phyloP scores from a whole-genome alignment of 345 rosid species.

The Dimocarpus longan region DNA sequence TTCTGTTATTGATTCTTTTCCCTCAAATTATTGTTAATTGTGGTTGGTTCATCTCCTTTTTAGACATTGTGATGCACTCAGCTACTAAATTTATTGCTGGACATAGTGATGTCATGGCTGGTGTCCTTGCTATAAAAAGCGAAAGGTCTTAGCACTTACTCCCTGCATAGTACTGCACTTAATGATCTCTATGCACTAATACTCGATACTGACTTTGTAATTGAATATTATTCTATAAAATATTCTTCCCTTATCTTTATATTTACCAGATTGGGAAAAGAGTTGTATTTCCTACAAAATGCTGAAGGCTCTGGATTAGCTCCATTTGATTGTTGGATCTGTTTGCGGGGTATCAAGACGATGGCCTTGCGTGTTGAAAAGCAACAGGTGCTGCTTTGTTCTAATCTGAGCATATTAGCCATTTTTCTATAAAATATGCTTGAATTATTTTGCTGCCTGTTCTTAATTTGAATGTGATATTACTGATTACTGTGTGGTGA shows the following conservation, averaged over 20 bases:
- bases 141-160: slow-evolving; percentile 58
- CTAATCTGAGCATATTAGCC: neutral
- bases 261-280: slow-evolving; percentile 68
- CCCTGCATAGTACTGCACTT: neutral
- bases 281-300: slow-evolving; percentile 88
- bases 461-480: neutral
- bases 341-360: slow-evolving; percentile 90
- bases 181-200: neutral
- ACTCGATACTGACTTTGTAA: neutral
- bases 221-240: neutral
- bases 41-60: slow-evolving; percentile 26
- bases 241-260: slow-evolving; percentile 6
- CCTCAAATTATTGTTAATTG: slow-evolving; percentile 14
- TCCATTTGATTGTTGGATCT: slow-evolving; percentile 97
- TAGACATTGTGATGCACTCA: slow-evolving; percentile 97
- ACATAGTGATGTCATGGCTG: slow-evolving; percentile 96
- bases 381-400: slow-evolving; percentile 69
- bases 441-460: slow-evolving; percentile 9
- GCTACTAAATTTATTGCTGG: slow-evolving; percentile 95
- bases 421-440: neutral
- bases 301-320: slow-evolving; percentile 96
- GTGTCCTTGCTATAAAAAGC: slow-evolving; percentile 93
- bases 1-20: slow-evolving; percentile 2
- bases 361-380: slow-evolving; percentile 92
- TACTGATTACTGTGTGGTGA: neutral